These are phyloP conservation scores for Pseudonectria buxi DNA, from an alignment of 2,329 filamentous ascomycete species.

Conservation along the genomic window DNA sequence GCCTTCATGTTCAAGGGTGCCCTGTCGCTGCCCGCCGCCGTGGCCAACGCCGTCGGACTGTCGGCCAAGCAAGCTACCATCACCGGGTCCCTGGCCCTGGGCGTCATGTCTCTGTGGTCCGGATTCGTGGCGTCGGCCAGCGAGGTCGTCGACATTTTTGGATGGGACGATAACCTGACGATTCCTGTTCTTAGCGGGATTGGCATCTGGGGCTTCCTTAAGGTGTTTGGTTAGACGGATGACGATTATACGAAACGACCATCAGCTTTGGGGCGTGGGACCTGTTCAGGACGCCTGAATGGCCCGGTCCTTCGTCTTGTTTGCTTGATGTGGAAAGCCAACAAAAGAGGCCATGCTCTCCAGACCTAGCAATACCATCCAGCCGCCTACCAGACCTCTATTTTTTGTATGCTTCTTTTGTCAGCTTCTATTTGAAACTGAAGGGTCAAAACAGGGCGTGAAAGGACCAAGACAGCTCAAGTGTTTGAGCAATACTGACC, in stretches of 20 bases:
- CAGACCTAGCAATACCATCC: too few species aligned
- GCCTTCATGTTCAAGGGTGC: slow-evolving; percentile 70
- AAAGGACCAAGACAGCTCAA: too few species aligned
- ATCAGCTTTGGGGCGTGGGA: too few species aligned
- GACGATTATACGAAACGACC: slow-evolving; percentile 1
- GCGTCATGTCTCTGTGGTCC: slow-evolving; percentile 75
- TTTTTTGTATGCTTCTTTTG: too few species aligned
- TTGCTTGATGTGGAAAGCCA: too few species aligned
- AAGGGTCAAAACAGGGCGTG: too few species aligned
- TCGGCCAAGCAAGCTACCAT: slow-evolving; percentile 53
- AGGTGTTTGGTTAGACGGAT: slow-evolving; percentile 60
- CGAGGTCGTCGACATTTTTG: slow-evolving; percentile 85
- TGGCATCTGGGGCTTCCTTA: slow-evolving; percentile 87
- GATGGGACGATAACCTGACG: slow-evolving; percentile 95
- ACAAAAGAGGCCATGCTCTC: too few species aligned
- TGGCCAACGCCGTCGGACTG: slow-evolving; percentile 56
- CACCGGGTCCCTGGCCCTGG: slow-evolving; percentile 65
- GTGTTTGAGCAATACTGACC: too few species aligned
- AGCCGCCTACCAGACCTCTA: too few species aligned
- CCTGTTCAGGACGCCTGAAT: too few species aligned
- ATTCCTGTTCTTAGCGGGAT: slow-evolving; percentile 87
- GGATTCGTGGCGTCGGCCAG: slow-evolving; percentile 85
- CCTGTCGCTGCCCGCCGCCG: slow-evolving; percentile 59
- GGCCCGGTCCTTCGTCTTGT: too few species aligned
- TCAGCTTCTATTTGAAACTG: too few species aligned